phyloP scores from a whole-genome alignment of 768 basidiomycete species.

The Lactarius pseudohatsudake region DNA sequence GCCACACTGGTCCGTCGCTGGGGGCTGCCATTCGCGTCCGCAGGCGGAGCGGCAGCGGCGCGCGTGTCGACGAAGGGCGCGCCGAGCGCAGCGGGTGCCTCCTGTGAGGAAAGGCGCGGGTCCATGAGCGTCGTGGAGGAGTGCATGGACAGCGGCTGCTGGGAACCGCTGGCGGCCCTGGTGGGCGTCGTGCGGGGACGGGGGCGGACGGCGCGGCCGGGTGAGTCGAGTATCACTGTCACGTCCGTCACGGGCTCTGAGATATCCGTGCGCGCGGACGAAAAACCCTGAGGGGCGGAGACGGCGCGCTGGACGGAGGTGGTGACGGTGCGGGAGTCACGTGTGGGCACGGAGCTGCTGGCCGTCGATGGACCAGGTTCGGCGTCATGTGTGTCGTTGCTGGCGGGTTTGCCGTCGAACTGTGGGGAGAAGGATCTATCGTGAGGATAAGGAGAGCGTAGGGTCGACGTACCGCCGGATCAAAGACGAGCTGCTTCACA shows the following conservation, averaged over 20 bases:
- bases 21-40: conserved; percentile 14
- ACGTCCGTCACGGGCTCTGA: conserved; percentile 22
- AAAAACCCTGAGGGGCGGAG: background rate
- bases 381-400: background rate
- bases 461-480: conserved; percentile 1
- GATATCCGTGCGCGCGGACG: conserved; percentile 2
- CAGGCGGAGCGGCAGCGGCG: background rate
- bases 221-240: conserved; percentile 12
- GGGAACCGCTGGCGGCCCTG: background rate
- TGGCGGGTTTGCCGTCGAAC: background rate
- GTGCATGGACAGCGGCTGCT: background rate
- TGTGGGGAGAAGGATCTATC: background rate
- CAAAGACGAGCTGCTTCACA: conserved; percentile 18
- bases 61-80: conserved; percentile 15
- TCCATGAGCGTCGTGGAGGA: conserved; percentile 2
- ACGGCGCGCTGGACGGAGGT: background rate
- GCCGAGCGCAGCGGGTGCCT: background rate
- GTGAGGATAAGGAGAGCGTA: background rate
- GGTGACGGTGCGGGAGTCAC: background rate
- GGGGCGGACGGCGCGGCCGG: conserved; percentile 16
- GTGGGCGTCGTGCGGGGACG: background rate
- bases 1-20: background rate
- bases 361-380: background rate
- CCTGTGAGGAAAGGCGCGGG: background rate
- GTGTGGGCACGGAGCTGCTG: background rate